Evolutionary conservation across 768 basidiomycete species (phyloP).

Genomic region (Trametopsis cervina): DNA sequence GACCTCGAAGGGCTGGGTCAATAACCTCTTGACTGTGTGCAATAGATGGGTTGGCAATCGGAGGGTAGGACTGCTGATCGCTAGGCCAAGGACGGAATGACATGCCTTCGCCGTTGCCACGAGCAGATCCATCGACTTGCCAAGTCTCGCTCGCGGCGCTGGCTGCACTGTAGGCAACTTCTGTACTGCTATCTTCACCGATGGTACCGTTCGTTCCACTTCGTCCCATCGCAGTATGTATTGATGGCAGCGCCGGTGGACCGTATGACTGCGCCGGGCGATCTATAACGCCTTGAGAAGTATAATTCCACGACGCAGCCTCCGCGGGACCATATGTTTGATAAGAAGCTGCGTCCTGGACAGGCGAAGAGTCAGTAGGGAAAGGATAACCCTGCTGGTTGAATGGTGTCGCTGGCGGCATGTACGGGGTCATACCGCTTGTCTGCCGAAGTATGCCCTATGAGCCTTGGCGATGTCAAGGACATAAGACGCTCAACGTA

Average conservation of each 20-base stretch:
- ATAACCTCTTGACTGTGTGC: slow-evolving; percentile 1
- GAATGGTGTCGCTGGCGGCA: slow-evolving; percentile 38
- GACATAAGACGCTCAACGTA: slow-evolving; percentile 8
- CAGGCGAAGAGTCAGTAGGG: slow-evolving; percentile 33
- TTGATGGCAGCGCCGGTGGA: slow-evolving; percentile 48
- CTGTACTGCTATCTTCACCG: slow-evolving; percentile 1
- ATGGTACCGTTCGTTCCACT: slow-evolving; percentile 6
- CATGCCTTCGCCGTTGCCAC: slow-evolving; percentile 15
- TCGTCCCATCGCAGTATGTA: slow-evolving; percentile 41
- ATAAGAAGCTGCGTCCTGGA: slow-evolving; percentile 30
- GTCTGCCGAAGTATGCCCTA: slow-evolving; percentile 10
- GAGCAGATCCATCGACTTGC: slow-evolving; percentile 16
- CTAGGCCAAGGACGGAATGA: slow-evolving; percentile 21
- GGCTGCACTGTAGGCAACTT: slow-evolving; percentile 16
- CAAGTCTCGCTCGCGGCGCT: slow-evolving; percentile 15
- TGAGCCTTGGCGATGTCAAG: too few relatives aligned
- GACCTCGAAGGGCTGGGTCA: slow-evolving; percentile 14
- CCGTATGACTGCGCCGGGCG: slow-evolving; percentile 38
- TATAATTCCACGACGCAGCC: slow-evolving; percentile 53
- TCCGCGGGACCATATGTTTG: slow-evolving; percentile 37
- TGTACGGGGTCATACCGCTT: slow-evolving; percentile 30
- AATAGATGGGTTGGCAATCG: slow-evolving; percentile 14
- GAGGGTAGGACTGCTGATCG: slow-evolving; percentile 14
- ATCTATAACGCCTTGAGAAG: slow-evolving; percentile 24
- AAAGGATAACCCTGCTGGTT: slow-evolving; percentile 37